These are phyloP conservation scores for Lasiosphaeriaceae sp. DNA, from an alignment of 495 filamentous ascomycete species.

Conservation along the genomic window DNA sequence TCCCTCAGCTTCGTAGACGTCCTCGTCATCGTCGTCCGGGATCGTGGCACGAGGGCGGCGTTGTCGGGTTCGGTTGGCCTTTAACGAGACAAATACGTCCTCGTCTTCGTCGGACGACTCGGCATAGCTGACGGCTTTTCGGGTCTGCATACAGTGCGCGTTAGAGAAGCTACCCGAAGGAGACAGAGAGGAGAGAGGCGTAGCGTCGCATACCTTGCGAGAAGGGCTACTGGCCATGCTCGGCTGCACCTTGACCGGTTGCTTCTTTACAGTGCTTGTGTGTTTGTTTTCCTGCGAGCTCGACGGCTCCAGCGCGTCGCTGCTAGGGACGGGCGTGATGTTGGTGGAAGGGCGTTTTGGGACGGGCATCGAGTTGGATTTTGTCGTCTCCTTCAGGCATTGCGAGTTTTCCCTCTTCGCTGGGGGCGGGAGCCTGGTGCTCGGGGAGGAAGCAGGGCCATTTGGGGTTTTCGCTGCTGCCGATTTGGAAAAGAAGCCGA, in stretches of 20 bases:
- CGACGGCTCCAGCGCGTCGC: conserved; percentile 57
- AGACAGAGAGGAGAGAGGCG: background rate
- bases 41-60: conserved; percentile 31
- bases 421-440: conserved; percentile 17
- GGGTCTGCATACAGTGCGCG: conserved; percentile 40
- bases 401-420: conserved; percentile 26
- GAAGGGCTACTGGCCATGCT: conserved; percentile 52
- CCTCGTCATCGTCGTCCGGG: conserved; percentile 50
- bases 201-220: conserved; percentile 47
- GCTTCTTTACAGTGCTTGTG: conserved; percentile 29
- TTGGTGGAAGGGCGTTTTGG: conserved; percentile 42
- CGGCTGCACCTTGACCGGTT: conserved; percentile 17
- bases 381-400: conserved; percentile 42
- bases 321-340: conserved; percentile 76
- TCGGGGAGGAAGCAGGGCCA: conserved; percentile 28
- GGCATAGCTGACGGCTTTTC: conserved; percentile 59
- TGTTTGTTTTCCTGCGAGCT: conserved; percentile 55
- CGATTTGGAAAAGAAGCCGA: conserved; percentile 81
- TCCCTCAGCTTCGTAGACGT: conserved; percentile 61
- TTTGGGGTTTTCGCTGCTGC: conserved; percentile 34
- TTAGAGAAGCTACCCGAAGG: background rate
- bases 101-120: conserved; percentile 62
- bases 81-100: conserved; percentile 49
- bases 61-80: conserved; percentile 26
- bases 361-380: conserved; percentile 37